Evolutionary conservation across 2,329 filamentous ascomycete genomes (phyloP), one percentile per base, ranked within the genome.

Genomic region (Epichloe baconii): DNA sequence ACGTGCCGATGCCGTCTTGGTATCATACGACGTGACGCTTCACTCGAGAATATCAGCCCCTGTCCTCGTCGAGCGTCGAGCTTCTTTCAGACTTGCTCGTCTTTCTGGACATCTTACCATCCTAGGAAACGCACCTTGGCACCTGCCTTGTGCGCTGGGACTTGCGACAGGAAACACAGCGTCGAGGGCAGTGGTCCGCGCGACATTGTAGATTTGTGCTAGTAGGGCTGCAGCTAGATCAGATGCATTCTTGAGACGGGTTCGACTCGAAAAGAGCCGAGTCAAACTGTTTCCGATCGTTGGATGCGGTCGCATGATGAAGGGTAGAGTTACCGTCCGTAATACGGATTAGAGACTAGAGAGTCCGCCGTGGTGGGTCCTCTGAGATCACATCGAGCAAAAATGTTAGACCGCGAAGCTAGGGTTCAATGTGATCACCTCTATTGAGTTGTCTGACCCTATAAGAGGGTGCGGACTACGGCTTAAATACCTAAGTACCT

Each of bases 121-220:
- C 88, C 90, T 48, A 97, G 69, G 66, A 97, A 95, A 54, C 91
- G 83, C 54, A 96, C 84, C 70, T 97, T 97, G n/a, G 81, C 78
- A 41, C 79, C 78, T 14, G 70, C 56, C n/a, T 70, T 62, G 47
- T 71, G 70, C 48, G 63, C 62, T 3, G 76, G 70, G 14, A 90
- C 68, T 52, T 77, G 71, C 14, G 78, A 79, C 50, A 91, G 72
- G 53, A 88, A 80, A 53, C 83, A 80, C 41, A 83, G 71, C 53
- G 69, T 73, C 21, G 82, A 83, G 6, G 88, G 78, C 35, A 79
- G 69, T 31, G 86, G 85, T 8, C 77, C 79, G 55, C 68, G 68
- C 19, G 74, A 76, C 77, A 79, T 79, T 19, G 11, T 15, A 19
- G 7, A 15, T 31, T n/a, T 26, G 34, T 14, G n/a, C 31, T 6